Conservation (phyloP, 495 filamentous ascomycete species). For the Schizothecium vesticola region DNA sequence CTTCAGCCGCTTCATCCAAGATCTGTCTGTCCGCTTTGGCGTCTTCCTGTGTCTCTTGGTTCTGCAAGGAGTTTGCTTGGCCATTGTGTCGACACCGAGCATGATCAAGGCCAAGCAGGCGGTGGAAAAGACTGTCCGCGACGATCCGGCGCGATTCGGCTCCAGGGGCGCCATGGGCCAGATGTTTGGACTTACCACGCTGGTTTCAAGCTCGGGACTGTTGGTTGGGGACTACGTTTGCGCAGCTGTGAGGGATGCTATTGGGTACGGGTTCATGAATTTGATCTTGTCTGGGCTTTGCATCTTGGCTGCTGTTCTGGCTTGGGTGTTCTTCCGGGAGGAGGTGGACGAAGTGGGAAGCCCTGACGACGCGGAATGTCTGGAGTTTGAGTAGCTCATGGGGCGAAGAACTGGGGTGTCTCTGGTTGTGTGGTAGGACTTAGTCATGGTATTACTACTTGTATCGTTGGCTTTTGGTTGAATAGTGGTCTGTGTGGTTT, state of each 20-base stretch:
- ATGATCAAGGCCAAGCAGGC: slow-evolving; percentile 12
- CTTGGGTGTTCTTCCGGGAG: slow-evolving; percentile 6
- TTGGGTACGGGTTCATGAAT: slow-evolving; percentile 5
- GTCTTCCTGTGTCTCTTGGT: slow-evolving; percentile 1
- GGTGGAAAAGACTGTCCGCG: slow-evolving; percentile 1
- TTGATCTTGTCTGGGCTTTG: background rate
- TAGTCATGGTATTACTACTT: background rate
- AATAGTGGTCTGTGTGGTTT: background rate
- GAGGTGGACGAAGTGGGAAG: background rate
- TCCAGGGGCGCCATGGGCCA: slow-evolving; percentile 8
- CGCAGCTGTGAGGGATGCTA: background rate
- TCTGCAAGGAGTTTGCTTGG: slow-evolving; percentile 4
- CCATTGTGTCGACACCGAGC: slow-evolving; percentile 8
- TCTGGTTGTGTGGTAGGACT: background rate
- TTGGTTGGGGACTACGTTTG: slow-evolving; percentile 5
- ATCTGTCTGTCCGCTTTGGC: background rate
- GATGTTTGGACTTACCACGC: slow-evolving; percentile 11
- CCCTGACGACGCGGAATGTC: background rate
- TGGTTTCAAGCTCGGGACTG: slow-evolving; percentile 8
- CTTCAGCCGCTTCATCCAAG: background rate
- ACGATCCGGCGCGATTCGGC: slow-evolving; percentile 5
- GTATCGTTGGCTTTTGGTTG: background rate
- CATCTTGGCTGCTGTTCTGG: background rate
- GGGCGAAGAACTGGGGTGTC: background rate
- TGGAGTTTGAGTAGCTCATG: background rate